Evolutionary conservation across 148 eudicot species (phyloP), one percentile per base, ranked within the genome.

Genomic region (Drosera capensis): DNA sequence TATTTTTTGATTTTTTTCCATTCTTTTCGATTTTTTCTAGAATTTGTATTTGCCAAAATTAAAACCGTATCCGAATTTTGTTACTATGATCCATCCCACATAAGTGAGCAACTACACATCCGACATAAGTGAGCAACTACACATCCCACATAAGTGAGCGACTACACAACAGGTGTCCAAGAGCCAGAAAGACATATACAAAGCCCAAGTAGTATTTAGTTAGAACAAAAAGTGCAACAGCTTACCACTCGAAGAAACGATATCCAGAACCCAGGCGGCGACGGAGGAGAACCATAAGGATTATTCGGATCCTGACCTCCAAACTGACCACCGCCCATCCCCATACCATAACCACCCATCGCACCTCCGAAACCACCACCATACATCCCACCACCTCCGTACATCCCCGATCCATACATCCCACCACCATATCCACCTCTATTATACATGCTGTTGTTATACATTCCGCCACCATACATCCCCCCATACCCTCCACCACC

Each of bases 241-340:
- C 81, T 75, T 74, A 90, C 99, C 82, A 85, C 95, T 37, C 80
- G 87, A 53, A 90, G 73, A 48, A 90, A 70, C 15, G 99, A 90
- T 43, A 85, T 59, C 95, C 99, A 90, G 63, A 85, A 84, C 37
- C 94, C 78, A 38, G 99, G 99, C 15, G 99, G 95, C 48, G 85
- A 60, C 43, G 97, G 39, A 23, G 97, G 97, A 40, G 58, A 67
- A 8, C 77, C 79, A 45, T 44, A 69, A 38, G 93, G 95, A 67
- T 78, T 73, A 54, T 90, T 90, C 14, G 93, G 95, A 68, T 90
- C 95, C 57, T 83, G 81, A 54, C 70, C 76, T 52, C 94, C 94
- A 46, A 50, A 65, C 18, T 70, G 74, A 39, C 71, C 71, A 17
- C 62, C 54, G n/a, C n/a, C n/a, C 66, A 61, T 60, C 3, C 56